phyloP scores from a whole-genome alignment of 768 basidiomycete genomes.

The Suillus americanus region DNA sequence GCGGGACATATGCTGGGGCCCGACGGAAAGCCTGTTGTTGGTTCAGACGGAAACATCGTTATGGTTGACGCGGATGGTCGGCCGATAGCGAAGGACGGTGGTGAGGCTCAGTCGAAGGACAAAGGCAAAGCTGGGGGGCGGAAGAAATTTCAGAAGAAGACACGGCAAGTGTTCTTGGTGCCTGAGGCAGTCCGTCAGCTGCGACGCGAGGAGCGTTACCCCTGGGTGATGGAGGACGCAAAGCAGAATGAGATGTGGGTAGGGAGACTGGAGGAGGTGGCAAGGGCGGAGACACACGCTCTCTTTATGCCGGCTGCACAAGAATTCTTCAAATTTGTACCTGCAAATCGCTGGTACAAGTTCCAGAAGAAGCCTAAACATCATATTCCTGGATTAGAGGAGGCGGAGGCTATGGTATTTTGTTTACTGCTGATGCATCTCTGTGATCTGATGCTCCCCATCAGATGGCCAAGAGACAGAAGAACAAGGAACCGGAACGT shows the following conservation, averaged over 20 bases:
- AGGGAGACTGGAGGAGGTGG: slow-evolving; percentile 77
- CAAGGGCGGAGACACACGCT: slow-evolving; percentile 68
- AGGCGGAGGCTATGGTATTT: slow-evolving; percentile 66
- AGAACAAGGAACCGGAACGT: slow-evolving; percentile 73
- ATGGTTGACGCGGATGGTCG: slow-evolving; percentile 81
- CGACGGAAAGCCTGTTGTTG: slow-evolving; percentile 84
- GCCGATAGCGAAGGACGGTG: slow-evolving; percentile 51
- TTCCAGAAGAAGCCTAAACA: slow-evolving; percentile 85
- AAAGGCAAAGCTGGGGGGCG: slow-evolving; percentile 48
- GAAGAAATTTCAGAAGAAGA: slow-evolving; percentile 83
- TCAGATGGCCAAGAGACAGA: slow-evolving; percentile 48
- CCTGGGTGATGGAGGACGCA: slow-evolving; percentile 90
- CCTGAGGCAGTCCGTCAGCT: slow-evolving; percentile 77
- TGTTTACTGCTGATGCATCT: background rate
- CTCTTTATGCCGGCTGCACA: slow-evolving; percentile 84
- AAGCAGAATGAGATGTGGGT: slow-evolving; percentile 73
- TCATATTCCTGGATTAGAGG: slow-evolving; percentile 64
- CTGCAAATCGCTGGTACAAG: slow-evolving; percentile 89
- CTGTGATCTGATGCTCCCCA: slow-evolving; percentile 1
- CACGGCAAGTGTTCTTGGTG: slow-evolving; percentile 76
- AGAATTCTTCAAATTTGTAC: slow-evolving; percentile 85
- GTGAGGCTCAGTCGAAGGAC: slow-evolving; percentile 29
- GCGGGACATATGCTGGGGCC: slow-evolving; percentile 75
- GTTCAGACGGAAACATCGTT: slow-evolving; percentile 70
- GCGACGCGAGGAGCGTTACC: slow-evolving; percentile 82